Base-by-base conservation (phyloP, 208 protist genomes). In the Leptomonas pyrrhocoris region DNA sequence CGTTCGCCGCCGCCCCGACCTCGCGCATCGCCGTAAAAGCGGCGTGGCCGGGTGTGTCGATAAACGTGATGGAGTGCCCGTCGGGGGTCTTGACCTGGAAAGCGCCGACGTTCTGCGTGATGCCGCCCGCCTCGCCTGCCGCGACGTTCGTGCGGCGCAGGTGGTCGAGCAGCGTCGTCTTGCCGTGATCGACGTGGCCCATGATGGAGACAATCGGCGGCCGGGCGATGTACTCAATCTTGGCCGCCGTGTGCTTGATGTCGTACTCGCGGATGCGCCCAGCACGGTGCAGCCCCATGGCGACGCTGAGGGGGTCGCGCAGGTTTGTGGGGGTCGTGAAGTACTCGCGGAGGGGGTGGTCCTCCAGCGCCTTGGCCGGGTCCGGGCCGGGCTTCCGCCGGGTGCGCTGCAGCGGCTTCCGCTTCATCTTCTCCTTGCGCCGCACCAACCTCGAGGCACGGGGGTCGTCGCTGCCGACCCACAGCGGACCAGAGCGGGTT, bases 131-230 rank as follows among this genome's bases (percentile, higher is more conserved):
- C 86, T 99, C 98, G 4, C 80, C 66, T 2, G 90, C 82, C 0
- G 94, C 97, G 8, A 99, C 90, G 56, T 95, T 95, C 2, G 97
- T 93, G 30, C 94, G 88, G 9, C 98, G 88, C 34, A 99, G 78
- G 50, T 85, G 86, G 66, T 99, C 98, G 16, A 99, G 86, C 36
- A 99, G 79, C 23, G 96, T 98, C 21, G 98, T 99, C 80, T 99
- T 99, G 51, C 98, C 98, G 68, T 99, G 98, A 73, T 99, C 98
- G 34, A 99, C 98, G 76, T 99, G 98, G n/a, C 98, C 98, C 96
- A 99, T 99, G 45, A 99, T 95, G 12, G 97, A 98, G 0, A 99
- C 98, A 28, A 99, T 84, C 1, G 98, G 98, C 30, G 97, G 87
- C 7, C 97, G 81, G 28, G 86, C 46, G 12, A 69, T 43, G 69